Evolutionary conservation across 441 rosid genomes (phyloP), one percentile per base, ranked within the genome.

Genomic region (Aleurites moluccanus): DNA sequence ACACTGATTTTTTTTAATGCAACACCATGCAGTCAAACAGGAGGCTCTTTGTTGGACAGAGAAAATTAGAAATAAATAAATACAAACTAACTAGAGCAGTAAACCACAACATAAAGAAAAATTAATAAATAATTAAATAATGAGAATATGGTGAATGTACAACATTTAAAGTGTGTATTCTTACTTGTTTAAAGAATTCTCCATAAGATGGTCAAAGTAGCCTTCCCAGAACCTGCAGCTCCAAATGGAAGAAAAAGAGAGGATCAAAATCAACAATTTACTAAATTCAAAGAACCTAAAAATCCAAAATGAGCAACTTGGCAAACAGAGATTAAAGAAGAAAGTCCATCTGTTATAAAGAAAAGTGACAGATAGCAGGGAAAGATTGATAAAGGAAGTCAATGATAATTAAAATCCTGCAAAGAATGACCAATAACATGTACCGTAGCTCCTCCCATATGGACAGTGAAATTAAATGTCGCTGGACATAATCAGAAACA

Each of bases 401-500:
- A 20, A 44, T 56, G 49, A 71, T 65, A 63, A 73, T 64, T 60
- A 4, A 65, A 64, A 72, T 59, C 67, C 74, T 20, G 42, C 21
- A 73, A 44, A 44, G 67, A 73, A 64, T 25, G 69, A 57, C 67
- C 72, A 21, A 59, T 27, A 27, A 70, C 59, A 64, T 85, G 73
- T 82, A 96, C 98, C 99, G 78, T 82, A 91, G 79, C 84, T 96
- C 99, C 85, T 94, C 99, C 99, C 99, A 96, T 52, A 94, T 94
- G 68, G 98, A 89, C 56, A 96, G 79, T 50, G 98, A 86, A 84
- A 92, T 86, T 67, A 96, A 93, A 88, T 96, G 99, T 66, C 98
- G 98, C 82, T 96, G 97, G 73, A 96, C 88, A 87, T 85, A 91
- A 84, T 96, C 98, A 59, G 92, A 87, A 72, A 96, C 96, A 84